These are phyloP conservation scores for Phaeosphaeria sp. DNA, from an alignment of 2,329 filamentous ascomycete genomes.

Conservation along the genomic window DNA sequence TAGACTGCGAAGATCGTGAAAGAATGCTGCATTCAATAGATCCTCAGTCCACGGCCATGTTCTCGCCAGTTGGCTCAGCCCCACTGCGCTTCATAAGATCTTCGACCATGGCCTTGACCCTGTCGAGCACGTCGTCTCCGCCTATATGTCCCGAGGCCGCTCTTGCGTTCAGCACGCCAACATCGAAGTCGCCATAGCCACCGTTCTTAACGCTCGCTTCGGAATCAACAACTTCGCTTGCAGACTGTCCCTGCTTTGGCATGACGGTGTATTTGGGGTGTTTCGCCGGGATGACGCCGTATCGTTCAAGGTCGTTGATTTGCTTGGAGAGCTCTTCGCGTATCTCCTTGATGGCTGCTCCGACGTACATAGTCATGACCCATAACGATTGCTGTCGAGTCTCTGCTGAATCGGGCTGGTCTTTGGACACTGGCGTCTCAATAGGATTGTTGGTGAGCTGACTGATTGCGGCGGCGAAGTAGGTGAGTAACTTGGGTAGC, in stretches of 20 bases:
- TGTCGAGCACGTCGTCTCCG: constrained; percentile 79
- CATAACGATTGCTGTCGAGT: constrained; percentile 49
- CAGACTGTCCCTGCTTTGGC: constrained; percentile 9
- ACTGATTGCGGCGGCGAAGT: constrained; percentile 82
- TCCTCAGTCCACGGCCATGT: constrained; percentile 32
- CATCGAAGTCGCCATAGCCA: constrained; percentile 69
- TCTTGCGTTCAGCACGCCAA: constrained; percentile 88
- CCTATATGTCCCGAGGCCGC: constrained; percentile 82
- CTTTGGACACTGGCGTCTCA: constrained; percentile 51
- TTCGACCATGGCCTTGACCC: constrained; percentile 64
- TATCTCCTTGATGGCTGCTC: constrained; percentile 69
- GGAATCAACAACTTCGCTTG: constrained; percentile 18
- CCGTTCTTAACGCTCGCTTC: constrained; percentile 50
- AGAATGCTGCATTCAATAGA: neutral
- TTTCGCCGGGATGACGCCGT: constrained; percentile 41
- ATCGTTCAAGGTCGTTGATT: constrained; percentile 37
- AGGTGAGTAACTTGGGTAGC: constrained; percentile 66
- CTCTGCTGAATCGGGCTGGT: constrained; percentile 46
- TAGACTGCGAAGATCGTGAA: neutral
- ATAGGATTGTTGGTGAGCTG: constrained; percentile 58
- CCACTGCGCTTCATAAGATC: constrained; percentile 29
- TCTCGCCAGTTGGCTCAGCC: constrained; percentile 12
- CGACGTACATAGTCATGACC: constrained; percentile 71
- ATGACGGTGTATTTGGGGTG: constrained; percentile 21
- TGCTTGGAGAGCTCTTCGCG: constrained; percentile 35